Evolutionary conservation across 495 filamentous ascomycete species (phyloP), one percentile per base, ranked within the genome.

Genomic region (Penicillium parvum): DNA sequence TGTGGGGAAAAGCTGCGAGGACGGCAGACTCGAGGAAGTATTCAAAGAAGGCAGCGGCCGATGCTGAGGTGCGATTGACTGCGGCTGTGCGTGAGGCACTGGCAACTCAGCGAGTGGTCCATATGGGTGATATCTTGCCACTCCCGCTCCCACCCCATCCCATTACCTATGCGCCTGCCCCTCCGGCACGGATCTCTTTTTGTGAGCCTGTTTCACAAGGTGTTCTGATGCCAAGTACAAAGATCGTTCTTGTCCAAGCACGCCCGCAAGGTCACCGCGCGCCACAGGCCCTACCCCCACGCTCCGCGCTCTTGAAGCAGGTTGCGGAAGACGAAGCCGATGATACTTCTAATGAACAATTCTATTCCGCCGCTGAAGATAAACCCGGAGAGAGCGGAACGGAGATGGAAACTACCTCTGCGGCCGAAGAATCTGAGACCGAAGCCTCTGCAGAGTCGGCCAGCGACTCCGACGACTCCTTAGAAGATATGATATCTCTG

Each of bases 131-230:
- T 56, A 64, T 90, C 29, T 77, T 98, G 43, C 84, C 86, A 1
- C 70, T 98, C 27, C 87, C 86, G 4, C 66, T 95, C 14, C 84
- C 86, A 12, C 76, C 86, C n/a, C 88, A 96, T 65, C 86, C 88
- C 7, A 88, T 92, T 49, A 96, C 86, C 25, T 90, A 90, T 67
- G 85, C 83, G 10, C 81, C 84, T 5, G 78, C 87, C 12, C 86
- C 84, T n/a, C 88, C 86, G 3, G 82, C 74, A 20, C 78, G 69
- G 44, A 77, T 81, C 41, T 75, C 74, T 17, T 74, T 77, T 20
- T 85, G 81, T 55, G 81, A 85, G 54, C 81, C 81, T 5, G 87
- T 98, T 7, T 81, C 86, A 2, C 92, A 98, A 64, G 92, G 92
- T 2, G 60, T 95, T 20, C 64, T 96, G 38, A 69, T 82, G 15